phyloP scores from a whole-genome alignment of 768 basidiomycete genomes.

The Boletellus ananas region DNA sequence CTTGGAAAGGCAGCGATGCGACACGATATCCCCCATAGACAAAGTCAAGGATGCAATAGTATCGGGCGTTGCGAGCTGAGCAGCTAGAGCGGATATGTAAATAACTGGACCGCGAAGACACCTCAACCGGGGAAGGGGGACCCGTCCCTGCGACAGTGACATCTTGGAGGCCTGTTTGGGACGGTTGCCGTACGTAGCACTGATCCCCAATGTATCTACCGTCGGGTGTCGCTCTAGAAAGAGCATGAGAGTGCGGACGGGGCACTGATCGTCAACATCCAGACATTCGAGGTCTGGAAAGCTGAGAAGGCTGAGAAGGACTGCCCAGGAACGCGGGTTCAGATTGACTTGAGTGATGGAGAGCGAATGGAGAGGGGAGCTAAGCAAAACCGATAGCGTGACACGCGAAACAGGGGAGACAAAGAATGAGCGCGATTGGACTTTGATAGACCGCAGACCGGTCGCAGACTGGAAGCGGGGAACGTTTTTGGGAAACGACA shows the following conservation, averaged over 20 bases:
- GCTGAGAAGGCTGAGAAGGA: not conserved
- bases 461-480: not conserved
- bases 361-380: not conserved
- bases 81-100: not conserved
- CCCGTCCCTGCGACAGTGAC: too few relatives aligned
- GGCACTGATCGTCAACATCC: not conserved
- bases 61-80: not conserved
- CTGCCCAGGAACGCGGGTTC: not conserved
- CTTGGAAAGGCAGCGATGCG: too few relatives aligned
- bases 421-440: not conserved
- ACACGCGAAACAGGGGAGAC: not conserved
- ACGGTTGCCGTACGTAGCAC: not conserved
- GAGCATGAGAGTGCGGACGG: not conserved
- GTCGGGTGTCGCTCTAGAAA: not conserved
- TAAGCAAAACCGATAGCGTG: not conserved
- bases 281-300: not conserved
- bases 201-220: not conserved
- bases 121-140: not conserved
- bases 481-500: not conserved
- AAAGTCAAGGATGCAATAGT: not conserved
- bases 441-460: not conserved
- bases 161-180: not conserved
- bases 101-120: not conserved
- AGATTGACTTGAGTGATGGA: not conserved
- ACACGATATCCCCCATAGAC: too few relatives aligned